Evolutionary conservation across 1,284 basidiomycete genomes (phyloP), one percentile per base, ranked within the genome.

Genomic region (Leccinum solheimii): DNA sequence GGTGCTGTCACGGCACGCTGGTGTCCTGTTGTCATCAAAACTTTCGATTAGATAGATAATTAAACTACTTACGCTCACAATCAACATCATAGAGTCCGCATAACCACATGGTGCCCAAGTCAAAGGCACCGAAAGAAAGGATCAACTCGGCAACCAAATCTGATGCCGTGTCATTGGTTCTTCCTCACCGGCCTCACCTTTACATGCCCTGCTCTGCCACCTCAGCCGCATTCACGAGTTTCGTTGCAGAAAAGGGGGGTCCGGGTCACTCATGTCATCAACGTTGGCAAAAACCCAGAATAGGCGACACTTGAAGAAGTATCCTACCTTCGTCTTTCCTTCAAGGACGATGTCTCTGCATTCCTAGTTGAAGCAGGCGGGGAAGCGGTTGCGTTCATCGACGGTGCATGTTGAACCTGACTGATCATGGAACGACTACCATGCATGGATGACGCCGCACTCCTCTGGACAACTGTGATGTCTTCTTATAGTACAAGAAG

Each of bases 201-300:
- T 14, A 36, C 34, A 13, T 36, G 13, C 11, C 34, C 13, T 36
- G 7, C 34, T 36, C 34, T 36, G 34, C 13, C 13, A 36, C 34
- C 13, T 13, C 32, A 34, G 8, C 26, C 1, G 36, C 5, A 14
- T 65, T 49, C 14, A 65, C 43, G 7, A 19, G 43, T 1, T 67
- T 65, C 27, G 10, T 65, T 6, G 11, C 57, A 2, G 32, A 48
- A 30, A 55, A 62, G 62, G 64, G 38, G 34, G 34, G 30, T 32
- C 30, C 30, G 10, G 5, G 65, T 67, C 10, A 65, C 64, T 26
- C 62, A 65, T 14, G 32, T 65, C 51, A 52, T 65, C 62, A 67
- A 62, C 19, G 52, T 65, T 1, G 66, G 64, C 5, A 67, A 52
- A 32, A 67, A 21, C 16, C 58, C 64, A 8, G 1, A 1, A 0